Conservation (phyloP, 202 grass and related monocot species). For the Bolboschoenoplectus hybrid region DNA sequence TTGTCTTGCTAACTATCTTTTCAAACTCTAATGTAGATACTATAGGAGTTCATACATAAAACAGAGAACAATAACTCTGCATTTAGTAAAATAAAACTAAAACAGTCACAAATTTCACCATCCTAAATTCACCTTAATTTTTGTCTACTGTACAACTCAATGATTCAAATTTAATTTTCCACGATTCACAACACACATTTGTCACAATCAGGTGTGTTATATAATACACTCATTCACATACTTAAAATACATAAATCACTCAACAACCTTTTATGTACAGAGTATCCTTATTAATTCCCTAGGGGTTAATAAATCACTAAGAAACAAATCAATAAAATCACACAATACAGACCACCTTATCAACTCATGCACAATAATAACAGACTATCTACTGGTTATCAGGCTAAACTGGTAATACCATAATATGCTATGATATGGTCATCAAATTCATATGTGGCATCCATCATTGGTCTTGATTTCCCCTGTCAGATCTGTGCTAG, state of each 20-base stretch:
- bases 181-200: slow-evolving; percentile 6
- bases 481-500: slow-evolving; percentile 35
- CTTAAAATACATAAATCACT: slow-evolving; percentile 17
- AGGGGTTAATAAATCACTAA: slow-evolving; percentile 30
- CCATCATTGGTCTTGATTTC: slow-evolving; percentile 36
- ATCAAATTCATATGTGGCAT: slow-evolving; percentile 39
- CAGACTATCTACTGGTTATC: neutral
- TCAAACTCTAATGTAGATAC: neutral
- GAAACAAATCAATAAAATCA: slow-evolving; percentile 38
- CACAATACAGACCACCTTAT: slow-evolving; percentile 26
- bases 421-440: slow-evolving; percentile 56
- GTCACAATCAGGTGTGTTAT: slow-evolving; percentile 15
- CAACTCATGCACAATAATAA: slow-evolving; percentile 28
- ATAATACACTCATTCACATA: slow-evolving; percentile 22
- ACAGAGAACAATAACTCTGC: neutral
- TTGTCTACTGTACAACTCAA: neutral
- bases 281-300: slow-evolving; percentile 4
- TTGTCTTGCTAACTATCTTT: neutral
- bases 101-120: neutral
- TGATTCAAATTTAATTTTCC: neutral
- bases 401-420: neutral
- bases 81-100: neutral
- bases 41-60: neutral
- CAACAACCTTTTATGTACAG: slow-evolving; percentile 37
- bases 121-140: neutral